These are phyloP conservation scores for Byssoonygena ceratinophila DNA, from an alignment of 2,329 filamentous ascomycete species.

Conservation along the genomic window DNA sequence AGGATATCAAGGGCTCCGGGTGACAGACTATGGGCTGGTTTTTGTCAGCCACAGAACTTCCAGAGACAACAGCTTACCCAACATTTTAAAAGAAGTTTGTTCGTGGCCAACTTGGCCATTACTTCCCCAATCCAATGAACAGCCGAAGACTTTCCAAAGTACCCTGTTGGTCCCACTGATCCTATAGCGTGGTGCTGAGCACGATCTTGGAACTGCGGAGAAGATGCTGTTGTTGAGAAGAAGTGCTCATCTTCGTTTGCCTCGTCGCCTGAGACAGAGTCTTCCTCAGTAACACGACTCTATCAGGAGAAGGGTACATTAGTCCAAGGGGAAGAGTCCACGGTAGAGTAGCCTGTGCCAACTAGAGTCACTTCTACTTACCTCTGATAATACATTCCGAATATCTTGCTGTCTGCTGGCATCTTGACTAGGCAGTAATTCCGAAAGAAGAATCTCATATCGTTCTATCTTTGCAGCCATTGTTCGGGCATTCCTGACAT, in stretches of 20 bases:
- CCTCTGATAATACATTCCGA: constrained; percentile 16
- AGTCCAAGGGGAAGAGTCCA: not conserved
- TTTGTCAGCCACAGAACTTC: not conserved
- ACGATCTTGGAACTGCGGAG: constrained; percentile 14
- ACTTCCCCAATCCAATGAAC: constrained; percentile 17
- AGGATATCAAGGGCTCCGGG: not conserved
- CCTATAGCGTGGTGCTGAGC: constrained; percentile 9
- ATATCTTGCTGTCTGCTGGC: constrained; percentile 16
- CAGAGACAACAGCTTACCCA: not conserved
- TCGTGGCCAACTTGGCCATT: constrained; percentile 7
- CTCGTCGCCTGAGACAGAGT: constrained; percentile 15
- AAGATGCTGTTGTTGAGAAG: constrained; percentile 8
- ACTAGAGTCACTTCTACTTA: constrained; percentile 1
- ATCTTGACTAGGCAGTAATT: constrained; percentile 15
- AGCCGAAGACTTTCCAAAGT: constrained; percentile 17
- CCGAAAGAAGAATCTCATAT: constrained; percentile 17
- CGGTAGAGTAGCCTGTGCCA: not conserved
- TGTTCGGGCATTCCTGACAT: constrained; percentile 15
- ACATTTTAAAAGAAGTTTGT: constrained; percentile 11
- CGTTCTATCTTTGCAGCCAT: constrained; percentile 17
- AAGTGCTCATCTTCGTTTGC: constrained; percentile 17
- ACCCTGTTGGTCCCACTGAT: constrained; percentile 10
- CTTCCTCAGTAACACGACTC: constrained; percentile 13
- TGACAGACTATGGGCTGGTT: not conserved
- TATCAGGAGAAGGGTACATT: constrained; percentile 2